Evolutionary conservation across 805 yeast species (phyloP).

Genomic region (Suhomyces sp.): DNA sequence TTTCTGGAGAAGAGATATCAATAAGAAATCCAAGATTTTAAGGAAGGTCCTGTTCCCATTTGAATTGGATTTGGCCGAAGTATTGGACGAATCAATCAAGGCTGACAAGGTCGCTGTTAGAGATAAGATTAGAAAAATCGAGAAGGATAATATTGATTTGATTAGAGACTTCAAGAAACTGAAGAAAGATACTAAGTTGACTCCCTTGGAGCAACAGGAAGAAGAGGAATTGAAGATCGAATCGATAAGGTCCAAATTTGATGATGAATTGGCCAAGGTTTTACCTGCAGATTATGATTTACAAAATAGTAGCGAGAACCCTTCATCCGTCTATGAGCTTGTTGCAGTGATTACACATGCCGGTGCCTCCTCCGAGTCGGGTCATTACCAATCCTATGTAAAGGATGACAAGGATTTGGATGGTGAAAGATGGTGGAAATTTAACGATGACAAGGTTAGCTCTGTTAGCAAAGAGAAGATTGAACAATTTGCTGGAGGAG

Average conservation of each 20-base stretch:
- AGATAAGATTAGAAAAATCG: conserved; percentile 73
- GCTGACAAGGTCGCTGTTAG: conserved; percentile 66
- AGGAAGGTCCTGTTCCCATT: conserved; percentile 95
- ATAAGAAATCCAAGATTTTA: conserved; percentile 87
- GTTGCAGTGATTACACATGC: conserved; percentile 85
- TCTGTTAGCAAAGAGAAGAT: conserved; percentile 77
- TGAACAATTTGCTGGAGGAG: conserved; percentile 91
- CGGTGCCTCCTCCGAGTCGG: conserved; percentile 95
- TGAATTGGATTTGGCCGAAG: conserved; percentile 82
- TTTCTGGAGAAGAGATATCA: conserved; percentile 92
- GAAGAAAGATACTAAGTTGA: conserved; percentile 36
- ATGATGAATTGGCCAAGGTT: conserved; percentile 40
- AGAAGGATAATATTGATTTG: conserved; percentile 71
- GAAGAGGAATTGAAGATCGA: conserved; percentile 51
- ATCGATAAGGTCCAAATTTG: conserved; percentile 53
- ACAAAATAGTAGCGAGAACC: conserved; percentile 64
- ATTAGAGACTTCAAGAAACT: conserved; percentile 70
- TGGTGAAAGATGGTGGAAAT: conserved; percentile 88
- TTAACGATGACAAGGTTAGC: conserved; percentile 87
- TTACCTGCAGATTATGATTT: conserved; percentile 37
- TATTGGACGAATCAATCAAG: conserved; percentile 77
- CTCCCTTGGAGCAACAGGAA: conserved; percentile 55
- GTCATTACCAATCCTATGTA: conserved; percentile 92
- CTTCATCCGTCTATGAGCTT: conserved; percentile 83
- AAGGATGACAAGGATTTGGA: conserved; percentile 62